Evolutionary conservation across 768 basidiomycete species (phyloP).

Genomic region (Kwoniella sp.): DNA sequence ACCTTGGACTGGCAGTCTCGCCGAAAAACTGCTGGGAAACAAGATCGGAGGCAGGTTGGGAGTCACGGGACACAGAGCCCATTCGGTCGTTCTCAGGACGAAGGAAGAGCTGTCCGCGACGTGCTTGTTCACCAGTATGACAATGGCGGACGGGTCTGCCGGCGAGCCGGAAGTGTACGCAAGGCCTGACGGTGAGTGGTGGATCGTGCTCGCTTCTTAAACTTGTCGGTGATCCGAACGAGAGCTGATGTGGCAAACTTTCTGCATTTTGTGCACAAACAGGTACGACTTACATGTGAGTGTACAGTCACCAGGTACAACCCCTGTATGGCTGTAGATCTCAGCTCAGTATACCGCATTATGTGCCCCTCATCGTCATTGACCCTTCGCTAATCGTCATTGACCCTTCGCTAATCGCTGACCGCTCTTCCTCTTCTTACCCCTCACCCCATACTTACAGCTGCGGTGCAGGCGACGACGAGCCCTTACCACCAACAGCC

Average conservation of each 20-base stretch:
- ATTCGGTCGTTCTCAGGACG: conserved; percentile 56
- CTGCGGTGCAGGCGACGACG: conserved; percentile 78
- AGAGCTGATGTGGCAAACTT: conserved; percentile 47
- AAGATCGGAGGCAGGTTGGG: conserved; percentile 41
- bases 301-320: too few species aligned
- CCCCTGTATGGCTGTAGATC: too few species aligned
- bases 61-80: conserved; percentile 55
- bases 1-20: conserved; percentile 74
- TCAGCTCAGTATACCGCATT: too few species aligned
- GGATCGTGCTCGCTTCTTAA: not conserved
- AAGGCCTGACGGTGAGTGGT: conserved; percentile 48
- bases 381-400: too few species aligned
- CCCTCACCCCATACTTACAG: conserved; percentile 59
- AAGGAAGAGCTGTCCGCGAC: conserved; percentile 67
- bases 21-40: conserved; percentile 51
- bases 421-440: too few species aligned
- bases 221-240: conserved; percentile 30
- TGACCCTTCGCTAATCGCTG: too few species aligned
- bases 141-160: conserved; percentile 54
- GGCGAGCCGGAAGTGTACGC: conserved; percentile 60
- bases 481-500: conserved; percentile 68
- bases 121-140: conserved; percentile 80
- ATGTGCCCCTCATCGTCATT: too few species aligned
- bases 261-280: conserved; percentile 30
- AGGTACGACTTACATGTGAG: conserved; percentile 54